phyloP scores from a whole-genome alignment of 352 stramenopile species.

The Pythium utonaiense region DNA sequence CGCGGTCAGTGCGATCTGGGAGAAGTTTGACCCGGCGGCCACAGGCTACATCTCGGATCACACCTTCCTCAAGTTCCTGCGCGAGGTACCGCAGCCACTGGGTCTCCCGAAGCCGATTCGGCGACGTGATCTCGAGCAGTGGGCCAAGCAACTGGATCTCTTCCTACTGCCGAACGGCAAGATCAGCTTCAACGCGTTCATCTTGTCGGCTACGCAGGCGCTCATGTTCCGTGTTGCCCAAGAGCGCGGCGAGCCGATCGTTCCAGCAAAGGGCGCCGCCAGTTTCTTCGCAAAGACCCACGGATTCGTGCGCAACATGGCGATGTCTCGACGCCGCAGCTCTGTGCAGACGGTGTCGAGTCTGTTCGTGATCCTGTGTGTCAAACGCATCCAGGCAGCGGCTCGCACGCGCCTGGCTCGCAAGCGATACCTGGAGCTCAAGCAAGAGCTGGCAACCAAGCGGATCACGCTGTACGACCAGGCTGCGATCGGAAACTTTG shows the following conservation, averaged over 20 bases:
- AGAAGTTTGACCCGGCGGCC: constrained; percentile 32
- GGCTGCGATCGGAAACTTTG: constrained; percentile 12
- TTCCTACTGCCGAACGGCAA: constrained; percentile 26
- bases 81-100: constrained; percentile 34
- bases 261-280: constrained; percentile 12
- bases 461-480: constrained; percentile 18
- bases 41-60: constrained; percentile 35
- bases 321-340: constrained; percentile 11
- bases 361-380: constrained; percentile 29
- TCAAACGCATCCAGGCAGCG: constrained; percentile 36
- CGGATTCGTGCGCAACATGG: constrained; percentile 19
- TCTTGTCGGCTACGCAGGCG: constrained; percentile 29
- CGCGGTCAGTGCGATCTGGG: constrained; percentile 29
- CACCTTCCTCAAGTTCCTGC: constrained; percentile 38
- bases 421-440: constrained; percentile 26
- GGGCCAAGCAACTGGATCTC: constrained; percentile 31
- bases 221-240: constrained; percentile 30
- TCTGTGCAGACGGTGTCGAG: constrained; percentile 16
- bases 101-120: constrained; percentile 25
- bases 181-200: constrained; percentile 37
- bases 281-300: constrained; percentile 35
- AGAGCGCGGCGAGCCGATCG: constrained; percentile 30
- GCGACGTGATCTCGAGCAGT: constrained; percentile 32
- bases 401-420: constrained; percentile 24
- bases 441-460: constrained; percentile 8